Evolutionary conservation across 176 grass and related monocot species (phyloP), one percentile per base, ranked within the genome.

Genomic region (Eragrostis nindensis): DNA sequence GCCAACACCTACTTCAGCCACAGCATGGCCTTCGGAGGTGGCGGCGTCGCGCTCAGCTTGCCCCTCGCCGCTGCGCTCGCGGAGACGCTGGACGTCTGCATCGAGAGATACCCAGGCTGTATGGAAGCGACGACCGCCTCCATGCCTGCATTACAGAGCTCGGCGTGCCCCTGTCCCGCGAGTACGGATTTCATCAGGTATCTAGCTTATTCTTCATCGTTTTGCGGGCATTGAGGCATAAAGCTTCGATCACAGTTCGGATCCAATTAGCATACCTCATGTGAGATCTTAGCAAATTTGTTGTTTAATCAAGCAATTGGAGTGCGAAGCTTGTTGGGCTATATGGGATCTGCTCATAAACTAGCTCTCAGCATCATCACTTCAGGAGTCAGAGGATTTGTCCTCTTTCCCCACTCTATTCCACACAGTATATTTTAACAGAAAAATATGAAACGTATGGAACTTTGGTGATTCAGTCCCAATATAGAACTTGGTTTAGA

Each of bases 1-100:
- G 92, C 96, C 0, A 99, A 99, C 82, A 99, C 92, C 6, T 95
- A 95, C 59, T 99, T 99, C 90, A 95, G 90, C 84, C 96, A 99
- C 74, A 74, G 88, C 24, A 99, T 95, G 96, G 96, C 96, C 6
- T 99, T 95, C 61, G 96, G 96, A 19, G 93, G 96, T 8, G 96
- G 96, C 0, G 96, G 96, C 11, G 92, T 99, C 49, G 96, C 93
- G 52, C 85, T 99, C 80, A 99, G 96, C 64, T 90, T 95, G 56
- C 93, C 90, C 26, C 86, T 99, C 49, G 92, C 96, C 1, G 64
- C 77, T 11, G 93, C 92, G 24, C 93, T 99, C 25, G 82, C 83
- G 9, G 43, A 39, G 62, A 91, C 92, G 57, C 89, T 93, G 52
- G 93, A 95, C 71, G 90, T 87, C 11, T 99, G 96, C 87, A 86